Evolutionary conservation across 2,329 filamentous ascomycete genomes (phyloP), one percentile per base, ranked within the genome.

Genomic region (Aspergillus uvarum): DNA sequence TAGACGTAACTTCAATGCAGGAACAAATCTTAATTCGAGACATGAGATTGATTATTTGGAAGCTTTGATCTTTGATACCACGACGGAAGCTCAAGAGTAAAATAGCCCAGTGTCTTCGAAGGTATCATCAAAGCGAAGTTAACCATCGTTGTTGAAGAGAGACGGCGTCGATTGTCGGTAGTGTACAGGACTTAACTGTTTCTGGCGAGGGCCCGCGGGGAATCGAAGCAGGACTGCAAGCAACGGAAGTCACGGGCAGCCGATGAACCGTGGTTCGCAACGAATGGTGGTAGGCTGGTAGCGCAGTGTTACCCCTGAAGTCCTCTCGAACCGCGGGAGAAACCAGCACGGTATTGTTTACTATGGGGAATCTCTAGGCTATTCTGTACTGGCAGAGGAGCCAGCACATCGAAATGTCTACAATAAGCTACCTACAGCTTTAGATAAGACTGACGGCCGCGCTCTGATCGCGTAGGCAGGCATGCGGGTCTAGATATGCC

Each of bases 241-340:
- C 19, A 14, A 35, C 32, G 32, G 32, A 14, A 54, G 21, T 47
- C 51, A 54, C 52, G 52, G 42, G 52, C 52, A 54, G 42, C 52
- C 42, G 42, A 54, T 38, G 64, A 68, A 67, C 65, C 66, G 64
- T 68, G 67, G 67, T 67, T 68, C 63, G 22, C 16, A n/a, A 21
- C 32, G 32, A 2, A 26, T 8, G 26, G 32, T 35, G 32, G 32
- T 42, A 42, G 14, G 38, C 22, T 21, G 26, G 52, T 62, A 62
- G 60, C 55, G 58, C 22, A 53, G 47, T 61, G 66, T 67, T 67
- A 67, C 67, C 67, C 67, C 66, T 68, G 66, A 69, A 58, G 49
- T 55, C 54, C 56, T 61, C 65, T 64, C 66, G 66, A 66, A 63
- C 67, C 67, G 59, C 32, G 32, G 32, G 54, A 55, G 47, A 52